phyloP scores from a whole-genome alignment of 1,139 yeast species.

The Geotrichum candidum region DNA sequence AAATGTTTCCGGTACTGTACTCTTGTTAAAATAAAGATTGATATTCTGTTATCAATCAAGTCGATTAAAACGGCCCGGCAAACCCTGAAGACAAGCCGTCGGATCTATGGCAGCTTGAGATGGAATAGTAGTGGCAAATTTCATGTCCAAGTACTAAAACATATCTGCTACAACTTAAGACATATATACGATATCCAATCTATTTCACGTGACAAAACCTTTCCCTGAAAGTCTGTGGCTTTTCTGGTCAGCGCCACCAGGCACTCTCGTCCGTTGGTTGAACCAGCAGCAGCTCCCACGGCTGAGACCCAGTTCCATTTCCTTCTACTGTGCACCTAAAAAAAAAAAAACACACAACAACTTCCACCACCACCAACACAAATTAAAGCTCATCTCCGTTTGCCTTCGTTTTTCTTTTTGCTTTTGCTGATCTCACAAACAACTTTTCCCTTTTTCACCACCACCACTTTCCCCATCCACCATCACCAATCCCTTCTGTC shows the following conservation, averaged over 20 bases:
- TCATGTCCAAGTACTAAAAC: not conserved
- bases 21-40: too few species aligned
- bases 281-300: not conserved
- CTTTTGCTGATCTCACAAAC: not conserved
- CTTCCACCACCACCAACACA: not conserved
- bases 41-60: too few species aligned
- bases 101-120: too few species aligned
- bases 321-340: too few species aligned
- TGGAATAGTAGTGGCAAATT: too few species aligned
- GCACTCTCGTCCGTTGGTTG: not conserved
- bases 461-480: not conserved
- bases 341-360: too few species aligned
- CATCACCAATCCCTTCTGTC: not conserved
- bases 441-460: not conserved
- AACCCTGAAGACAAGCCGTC: too few species aligned
- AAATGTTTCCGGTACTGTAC: too few species aligned
- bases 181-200: not conserved
- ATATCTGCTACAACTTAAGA: not conserved
- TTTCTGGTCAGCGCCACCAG: not conserved
- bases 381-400: not conserved
- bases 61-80: too few species aligned
- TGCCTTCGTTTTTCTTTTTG: not conserved
- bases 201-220: not conserved
- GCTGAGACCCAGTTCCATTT: not conserved
- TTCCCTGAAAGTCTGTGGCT: not conserved